A percentile compares a stretch with the other conserved stretches of the same genome.
phyloP scores from a whole-genome alignment of 2,329 filamentous ascomycete genomes.

The Thielaviopsis euricoi region DNA sequence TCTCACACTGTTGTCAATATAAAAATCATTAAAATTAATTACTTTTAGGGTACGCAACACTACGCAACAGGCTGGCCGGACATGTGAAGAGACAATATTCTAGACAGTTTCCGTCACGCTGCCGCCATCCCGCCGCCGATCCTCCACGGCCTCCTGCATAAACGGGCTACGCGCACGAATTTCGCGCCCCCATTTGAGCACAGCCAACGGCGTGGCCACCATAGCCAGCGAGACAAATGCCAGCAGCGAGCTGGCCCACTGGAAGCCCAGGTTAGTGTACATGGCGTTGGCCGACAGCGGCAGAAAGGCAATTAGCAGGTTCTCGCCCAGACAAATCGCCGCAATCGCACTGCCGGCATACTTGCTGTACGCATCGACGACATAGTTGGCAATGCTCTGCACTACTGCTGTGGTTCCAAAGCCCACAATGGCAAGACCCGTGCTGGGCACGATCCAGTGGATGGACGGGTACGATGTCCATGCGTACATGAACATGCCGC shows the following conservation, averaged over 20 bases:
- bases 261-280: constrained; percentile 9
- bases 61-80: background rate
- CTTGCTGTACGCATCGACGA: constrained; percentile 31
- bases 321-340: constrained; percentile 31
- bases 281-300: constrained; percentile 9
- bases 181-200: constrained; percentile 8
- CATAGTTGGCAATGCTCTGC: constrained; percentile 28
- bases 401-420: constrained; percentile 32
- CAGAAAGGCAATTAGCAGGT: constrained; percentile 25
- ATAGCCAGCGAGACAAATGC: constrained; percentile 11
- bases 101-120: background rate
- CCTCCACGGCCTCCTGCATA: constrained; percentile 10
- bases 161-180: constrained; percentile 11
- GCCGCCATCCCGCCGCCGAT: background rate
- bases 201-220: constrained; percentile 7
- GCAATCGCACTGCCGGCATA: constrained; percentile 33
- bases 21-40: too few species aligned
- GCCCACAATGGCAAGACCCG: constrained; percentile 30
- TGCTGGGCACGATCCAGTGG: constrained; percentile 29
- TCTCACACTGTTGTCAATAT: too few species aligned
- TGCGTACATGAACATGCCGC: constrained; percentile 33
- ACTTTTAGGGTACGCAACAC: too few species aligned
- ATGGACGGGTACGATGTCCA: constrained; percentile 28
- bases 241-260: constrained; percentile 12
- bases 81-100: background rate